Conservation (phyloP, 73 alveolate species). For the Paramecium caudatum region DNA sequence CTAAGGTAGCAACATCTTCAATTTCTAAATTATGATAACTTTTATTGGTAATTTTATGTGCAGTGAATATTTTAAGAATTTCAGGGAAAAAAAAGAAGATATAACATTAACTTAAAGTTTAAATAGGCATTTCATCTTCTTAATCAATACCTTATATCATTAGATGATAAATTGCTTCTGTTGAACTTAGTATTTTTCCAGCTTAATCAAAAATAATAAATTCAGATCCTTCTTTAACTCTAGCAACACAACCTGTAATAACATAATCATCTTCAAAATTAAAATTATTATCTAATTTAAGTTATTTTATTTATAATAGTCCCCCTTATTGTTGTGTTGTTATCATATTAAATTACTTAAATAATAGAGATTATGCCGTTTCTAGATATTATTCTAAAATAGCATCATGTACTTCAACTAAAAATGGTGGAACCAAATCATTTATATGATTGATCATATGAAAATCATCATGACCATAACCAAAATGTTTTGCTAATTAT, state of each 20-base stretch:
- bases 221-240: slow-evolving; percentile 34
- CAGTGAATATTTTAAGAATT: neutral
- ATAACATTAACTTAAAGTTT: slow-evolving; percentile 24
- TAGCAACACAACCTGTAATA: slow-evolving; percentile 19
- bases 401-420: slow-evolving; percentile 28
- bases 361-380: slow-evolving; percentile 5
- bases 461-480: neutral
- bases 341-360: neutral
- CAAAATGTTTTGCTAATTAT: slow-evolving; percentile 18
- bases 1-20: neutral
- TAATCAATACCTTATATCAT: slow-evolving; percentile 31
- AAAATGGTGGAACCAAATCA: slow-evolving; percentile 41
- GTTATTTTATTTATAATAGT: neutral
- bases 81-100: slow-evolving; percentile 29
- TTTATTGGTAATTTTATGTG: slow-evolving; percentile 10
- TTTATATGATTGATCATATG: neutral
- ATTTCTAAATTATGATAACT: slow-evolving; percentile 33
- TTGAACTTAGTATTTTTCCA: slow-evolving; percentile 31
- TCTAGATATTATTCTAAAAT: neutral
- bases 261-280: slow-evolving; percentile 40
- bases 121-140: neutral
- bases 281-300: slow-evolving; percentile 56
- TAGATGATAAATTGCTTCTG: slow-evolving; percentile 43
- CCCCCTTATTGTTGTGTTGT: neutral
- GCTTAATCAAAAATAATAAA: slow-evolving; percentile 1